Evolutionary conservation across 805 yeast species (phyloP).

Genomic region (Starmerella apis): DNA sequence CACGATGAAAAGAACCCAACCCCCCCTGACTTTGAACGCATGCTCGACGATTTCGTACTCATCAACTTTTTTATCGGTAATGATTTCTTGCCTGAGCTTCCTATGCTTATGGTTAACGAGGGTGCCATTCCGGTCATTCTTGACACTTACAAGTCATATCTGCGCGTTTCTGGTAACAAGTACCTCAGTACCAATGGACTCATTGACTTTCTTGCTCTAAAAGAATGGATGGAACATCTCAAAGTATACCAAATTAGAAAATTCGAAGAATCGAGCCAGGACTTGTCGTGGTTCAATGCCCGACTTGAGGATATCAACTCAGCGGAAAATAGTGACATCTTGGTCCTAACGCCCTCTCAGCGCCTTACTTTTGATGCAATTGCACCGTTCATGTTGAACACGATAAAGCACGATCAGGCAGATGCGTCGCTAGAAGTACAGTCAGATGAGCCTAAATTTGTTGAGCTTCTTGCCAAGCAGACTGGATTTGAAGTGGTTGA

Average conservation of each 20-base stretch:
- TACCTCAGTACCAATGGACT: conserved; percentile 75
- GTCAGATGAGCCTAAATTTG: conserved; percentile 26
- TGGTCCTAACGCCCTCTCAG: conserved; percentile 45
- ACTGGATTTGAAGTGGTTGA: conserved; percentile 44
- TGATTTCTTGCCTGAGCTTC: conserved; percentile 93
- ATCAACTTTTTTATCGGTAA: conserved; percentile 93
- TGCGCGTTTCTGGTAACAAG: conserved; percentile 53
- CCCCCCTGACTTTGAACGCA: conserved; percentile 61
- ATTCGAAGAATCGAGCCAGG: conserved; percentile 71
- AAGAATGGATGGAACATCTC: conserved; percentile 62
- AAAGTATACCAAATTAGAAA: conserved; percentile 73
- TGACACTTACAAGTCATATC: conserved; percentile 74
- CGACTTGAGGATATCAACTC: conserved; percentile 45
- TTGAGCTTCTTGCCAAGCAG: conserved; percentile 26
- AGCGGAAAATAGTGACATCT: conserved; percentile 36
- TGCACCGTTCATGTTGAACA: conserved; percentile 32
- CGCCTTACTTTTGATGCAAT: conserved; percentile 46
- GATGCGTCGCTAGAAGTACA: conserved; percentile 13
- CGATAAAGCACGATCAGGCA: conserved; percentile 22
- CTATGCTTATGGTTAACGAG: conserved; percentile 83
- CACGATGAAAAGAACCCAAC: neutral
- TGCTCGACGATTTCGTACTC: conserved; percentile 84
- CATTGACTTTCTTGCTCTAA: conserved; percentile 64
- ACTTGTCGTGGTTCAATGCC: conserved; percentile 83
- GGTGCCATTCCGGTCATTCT: conserved; percentile 93